These are phyloP conservation scores for Tuber melanosporum DNA, from an alignment of 495 filamentous ascomycete genomes.

Conservation along the genomic window DNA sequence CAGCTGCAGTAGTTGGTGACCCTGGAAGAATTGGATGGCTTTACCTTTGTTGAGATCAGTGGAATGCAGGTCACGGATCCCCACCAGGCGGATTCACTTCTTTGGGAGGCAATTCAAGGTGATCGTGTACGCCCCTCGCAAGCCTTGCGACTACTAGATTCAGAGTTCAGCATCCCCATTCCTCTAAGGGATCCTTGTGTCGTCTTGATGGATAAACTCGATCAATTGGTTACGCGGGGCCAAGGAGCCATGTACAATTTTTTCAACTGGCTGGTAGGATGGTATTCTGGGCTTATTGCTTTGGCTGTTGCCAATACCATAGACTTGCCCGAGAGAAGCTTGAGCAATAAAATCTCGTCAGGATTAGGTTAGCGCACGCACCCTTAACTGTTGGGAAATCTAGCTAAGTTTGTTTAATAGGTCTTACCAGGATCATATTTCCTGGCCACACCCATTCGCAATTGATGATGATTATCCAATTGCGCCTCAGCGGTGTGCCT, in stretches of 20 bases:
- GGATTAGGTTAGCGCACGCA: conserved; percentile 54
- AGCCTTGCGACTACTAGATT: conserved; percentile 80
- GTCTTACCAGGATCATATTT: conserved; percentile 87
- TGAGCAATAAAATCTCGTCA: conserved; percentile 95
- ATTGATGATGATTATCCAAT: conserved; percentile 94
- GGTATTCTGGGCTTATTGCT: conserved; percentile 86
- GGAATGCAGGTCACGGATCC: conserved; percentile 99
- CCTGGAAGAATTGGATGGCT: conserved; percentile 91
- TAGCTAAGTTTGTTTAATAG: conserved; percentile 27
- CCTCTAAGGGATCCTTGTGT: conserved; percentile 91
- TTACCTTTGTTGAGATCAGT: conserved; percentile 99
- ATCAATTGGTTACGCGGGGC: conserved; percentile 94
- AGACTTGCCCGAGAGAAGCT: conserved; percentile 92
- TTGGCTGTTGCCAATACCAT: conserved; percentile 98
- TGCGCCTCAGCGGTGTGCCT: conserved; percentile 74
- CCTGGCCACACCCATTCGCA: conserved; percentile 95
- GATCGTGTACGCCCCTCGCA: conserved; percentile 89
- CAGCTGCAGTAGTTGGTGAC: conserved; percentile 77
- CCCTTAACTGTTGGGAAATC: background rate
- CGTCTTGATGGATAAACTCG: conserved; percentile 97
- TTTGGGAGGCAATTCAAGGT: conserved; percentile 93
- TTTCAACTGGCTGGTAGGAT: conserved; percentile 97
- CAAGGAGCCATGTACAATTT: conserved; percentile 99
- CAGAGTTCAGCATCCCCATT: conserved; percentile 82
- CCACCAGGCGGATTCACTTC: conserved; percentile 85